Conservation (phyloP, 805 yeast species). For the Cyberlindnera euphorbiiphila region DNA sequence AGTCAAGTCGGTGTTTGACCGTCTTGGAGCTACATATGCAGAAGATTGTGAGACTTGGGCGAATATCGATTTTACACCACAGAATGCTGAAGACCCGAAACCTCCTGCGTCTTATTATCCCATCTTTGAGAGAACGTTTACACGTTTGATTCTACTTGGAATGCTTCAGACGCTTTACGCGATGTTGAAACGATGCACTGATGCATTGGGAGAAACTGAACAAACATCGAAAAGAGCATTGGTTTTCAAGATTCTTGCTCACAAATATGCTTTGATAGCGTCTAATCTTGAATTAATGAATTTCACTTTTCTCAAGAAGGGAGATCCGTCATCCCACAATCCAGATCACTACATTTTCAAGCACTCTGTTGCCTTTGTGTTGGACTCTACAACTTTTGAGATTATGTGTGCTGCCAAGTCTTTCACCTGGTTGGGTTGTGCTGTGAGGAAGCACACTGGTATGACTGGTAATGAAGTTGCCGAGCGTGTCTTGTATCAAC, state of each 20-base stretch:
- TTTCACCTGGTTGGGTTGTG: constrained; percentile 3
- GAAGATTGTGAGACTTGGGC: not conserved
- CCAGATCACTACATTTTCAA: not conserved
- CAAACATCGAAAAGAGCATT: constrained; percentile 5
- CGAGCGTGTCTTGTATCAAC: not conserved
- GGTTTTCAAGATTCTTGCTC: constrained; percentile 1
- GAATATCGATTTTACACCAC: too few relatives aligned
- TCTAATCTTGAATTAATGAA: not conserved
- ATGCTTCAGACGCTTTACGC: constrained; percentile 5
- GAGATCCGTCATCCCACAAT: too few relatives aligned
- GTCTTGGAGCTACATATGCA: not conserved
- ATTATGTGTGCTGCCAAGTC: not conserved
- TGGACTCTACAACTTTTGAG: constrained; percentile 1
- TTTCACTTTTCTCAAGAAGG: too few relatives aligned
- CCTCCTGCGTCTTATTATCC: not conserved
- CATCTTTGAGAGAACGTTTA: constrained; percentile 2
- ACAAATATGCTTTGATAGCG: constrained; percentile 1
- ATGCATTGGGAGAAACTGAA: constrained; percentile 1
- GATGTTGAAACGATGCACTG: not conserved
- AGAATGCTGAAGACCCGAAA: not conserved
- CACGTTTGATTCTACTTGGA: constrained; percentile 1
- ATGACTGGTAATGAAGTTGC: not conserved
- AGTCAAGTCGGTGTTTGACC: not conserved
- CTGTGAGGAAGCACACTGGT: constrained; percentile 1
- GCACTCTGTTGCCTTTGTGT: not conserved